These are phyloP conservation scores for Dryas alaskensis DNA, from an alignment of 306 rosid genomes.

Conservation along the genomic window DNA sequence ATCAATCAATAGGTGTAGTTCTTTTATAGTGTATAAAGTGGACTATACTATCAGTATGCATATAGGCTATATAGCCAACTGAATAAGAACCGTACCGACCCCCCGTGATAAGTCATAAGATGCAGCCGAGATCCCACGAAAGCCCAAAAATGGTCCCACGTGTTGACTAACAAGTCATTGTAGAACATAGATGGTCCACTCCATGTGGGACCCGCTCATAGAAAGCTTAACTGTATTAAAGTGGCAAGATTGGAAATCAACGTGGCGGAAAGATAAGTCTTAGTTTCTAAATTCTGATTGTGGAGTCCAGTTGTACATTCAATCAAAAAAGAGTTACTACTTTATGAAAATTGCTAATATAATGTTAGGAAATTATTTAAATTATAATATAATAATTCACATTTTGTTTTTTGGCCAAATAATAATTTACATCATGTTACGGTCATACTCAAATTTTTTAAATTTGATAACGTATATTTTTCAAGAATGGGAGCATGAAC, in stretches of 20 bases:
- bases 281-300: constrained; percentile 10
- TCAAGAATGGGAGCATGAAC: too few species aligned
- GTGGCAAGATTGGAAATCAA: constrained; percentile 1
- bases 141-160: constrained; percentile 5
- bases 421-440: too few species aligned
- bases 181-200: not conserved
- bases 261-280: constrained; percentile 25
- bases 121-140: not conserved
- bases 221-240: not conserved
- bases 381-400: too few species aligned
- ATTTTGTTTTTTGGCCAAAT: too few species aligned
- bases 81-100: not conserved
- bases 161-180: constrained; percentile 11
- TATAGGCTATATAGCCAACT: too few species aligned
- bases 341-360: too few species aligned
- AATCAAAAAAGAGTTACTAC: not conserved
- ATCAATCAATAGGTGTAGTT: too few species aligned
- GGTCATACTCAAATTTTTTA: too few species aligned
- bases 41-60: too few species aligned
- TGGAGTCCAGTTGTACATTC: constrained; percentile 44
- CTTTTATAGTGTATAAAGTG: too few species aligned
- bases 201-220: constrained; percentile 1
- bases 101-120: not conserved
- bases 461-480: too few species aligned
- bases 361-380: too few species aligned